These are phyloP conservation scores for Aureobasidium sp. DNA, from an alignment of 2,329 filamentous ascomycete genomes.

Conservation along the genomic window DNA sequence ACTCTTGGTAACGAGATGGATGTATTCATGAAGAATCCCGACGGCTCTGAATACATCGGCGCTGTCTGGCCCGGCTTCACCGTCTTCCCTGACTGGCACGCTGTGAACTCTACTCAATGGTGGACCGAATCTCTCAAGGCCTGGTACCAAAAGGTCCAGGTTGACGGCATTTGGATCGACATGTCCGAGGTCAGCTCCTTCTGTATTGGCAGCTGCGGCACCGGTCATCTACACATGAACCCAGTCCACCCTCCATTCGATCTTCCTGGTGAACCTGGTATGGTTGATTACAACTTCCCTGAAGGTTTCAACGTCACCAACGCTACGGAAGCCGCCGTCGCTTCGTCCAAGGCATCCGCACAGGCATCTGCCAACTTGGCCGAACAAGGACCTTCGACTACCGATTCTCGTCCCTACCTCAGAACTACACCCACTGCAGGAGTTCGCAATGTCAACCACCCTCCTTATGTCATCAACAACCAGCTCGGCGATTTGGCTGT, in stretches of 20 bases:
- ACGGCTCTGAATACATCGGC: constrained; percentile 32
- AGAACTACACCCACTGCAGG: constrained; percentile 54
- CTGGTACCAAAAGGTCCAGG: constrained; percentile 46
- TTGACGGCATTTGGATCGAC: constrained; percentile 51
- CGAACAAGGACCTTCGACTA: constrained; percentile 19
- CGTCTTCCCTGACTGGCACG: constrained; percentile 53
- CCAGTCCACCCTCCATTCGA: constrained; percentile 58
- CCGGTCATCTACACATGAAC: constrained; percentile 54
- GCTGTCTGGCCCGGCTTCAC: constrained; percentile 58
- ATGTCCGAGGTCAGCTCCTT: constrained; percentile 55
- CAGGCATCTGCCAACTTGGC: constrained; percentile 22
- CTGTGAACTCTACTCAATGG: constrained; percentile 49
- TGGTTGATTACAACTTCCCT: constrained; percentile 52
- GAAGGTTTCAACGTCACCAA: constrained; percentile 64
- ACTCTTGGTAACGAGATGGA: constrained; percentile 25
- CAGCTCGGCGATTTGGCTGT: constrained; percentile 62
- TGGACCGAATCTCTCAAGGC: constrained; percentile 47
- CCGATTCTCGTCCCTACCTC: constrained; percentile 37
- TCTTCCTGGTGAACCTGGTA: constrained; percentile 56
- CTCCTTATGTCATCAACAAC: constrained; percentile 69
- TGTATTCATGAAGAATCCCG: constrained; percentile 29
- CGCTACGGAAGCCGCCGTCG: constrained; percentile 53
- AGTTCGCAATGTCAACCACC: constrained; percentile 58
- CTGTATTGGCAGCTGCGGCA: constrained; percentile 65
- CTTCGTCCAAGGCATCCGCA: constrained; percentile 42